These are phyloP conservation scores for Fusarium pseudograminearum DNA, from an alignment of 2,329 filamentous ascomycete species.

Conservation along the genomic window DNA sequence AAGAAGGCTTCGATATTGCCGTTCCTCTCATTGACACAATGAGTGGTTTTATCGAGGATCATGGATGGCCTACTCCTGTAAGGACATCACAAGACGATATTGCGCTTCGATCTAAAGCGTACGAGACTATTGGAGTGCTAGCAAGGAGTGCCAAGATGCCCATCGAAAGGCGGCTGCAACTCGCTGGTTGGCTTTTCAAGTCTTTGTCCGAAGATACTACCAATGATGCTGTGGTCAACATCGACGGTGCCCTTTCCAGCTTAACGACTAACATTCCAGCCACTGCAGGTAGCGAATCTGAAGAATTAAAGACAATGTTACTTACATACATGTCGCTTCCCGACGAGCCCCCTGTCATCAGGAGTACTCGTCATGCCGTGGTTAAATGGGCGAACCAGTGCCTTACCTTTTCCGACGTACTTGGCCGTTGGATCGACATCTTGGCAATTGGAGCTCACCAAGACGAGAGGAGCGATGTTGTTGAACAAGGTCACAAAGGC, in stretches of 20 bases:
- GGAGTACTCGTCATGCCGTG: conserved; percentile 83
- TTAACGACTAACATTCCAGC: conserved; percentile 65
- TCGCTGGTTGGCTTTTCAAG: conserved; percentile 81
- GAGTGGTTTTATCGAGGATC: conserved; percentile 78
- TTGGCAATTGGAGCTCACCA: conserved; percentile 77
- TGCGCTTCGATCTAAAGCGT: conserved; percentile 80
- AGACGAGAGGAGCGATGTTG: conserved; percentile 81
- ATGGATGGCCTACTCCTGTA: conserved; percentile 83
- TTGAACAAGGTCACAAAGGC: conserved; percentile 90
- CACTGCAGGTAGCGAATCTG: conserved; percentile 48
- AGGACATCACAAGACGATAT: conserved; percentile 70
- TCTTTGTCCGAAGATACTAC: conserved; percentile 85
- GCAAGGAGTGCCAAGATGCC: conserved; percentile 73
- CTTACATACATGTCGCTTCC: conserved; percentile 73
- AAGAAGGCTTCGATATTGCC: conserved; percentile 73
- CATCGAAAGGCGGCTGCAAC: conserved; percentile 64
- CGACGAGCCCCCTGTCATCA: conserved; percentile 64
- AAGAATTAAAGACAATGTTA: conserved; percentile 65
- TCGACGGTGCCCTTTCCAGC: conserved; percentile 88
- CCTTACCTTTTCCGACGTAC: conserved; percentile 80
- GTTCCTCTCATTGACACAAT: conserved; percentile 76
- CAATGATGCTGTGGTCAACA: conserved; percentile 82
- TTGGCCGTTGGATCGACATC: conserved; percentile 89
- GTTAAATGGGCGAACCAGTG: conserved; percentile 93
- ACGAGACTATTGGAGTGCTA: conserved; percentile 89